phyloP scores from a whole-genome alignment of 768 basidiomycete genomes.

The Gyrodon lividus region DNA sequence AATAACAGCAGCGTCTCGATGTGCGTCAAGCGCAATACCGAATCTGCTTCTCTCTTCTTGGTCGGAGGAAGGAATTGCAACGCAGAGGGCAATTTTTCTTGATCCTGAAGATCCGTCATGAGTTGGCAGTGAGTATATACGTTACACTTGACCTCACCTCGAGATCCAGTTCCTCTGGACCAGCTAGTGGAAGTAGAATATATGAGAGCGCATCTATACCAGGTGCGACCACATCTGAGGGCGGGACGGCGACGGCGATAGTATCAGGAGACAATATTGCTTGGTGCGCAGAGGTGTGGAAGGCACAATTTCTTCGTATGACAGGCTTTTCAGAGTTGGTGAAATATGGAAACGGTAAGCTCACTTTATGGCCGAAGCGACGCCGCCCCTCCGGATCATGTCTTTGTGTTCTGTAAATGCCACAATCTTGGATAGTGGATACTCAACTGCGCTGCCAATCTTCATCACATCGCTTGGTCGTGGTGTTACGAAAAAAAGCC shows the following conservation, averaged over 20 bases:
- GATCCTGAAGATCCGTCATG: constrained; percentile 54
- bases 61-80: constrained; percentile 86
- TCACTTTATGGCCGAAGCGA: constrained; percentile 85
- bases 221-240: constrained; percentile 56
- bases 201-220: constrained; percentile 85
- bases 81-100: constrained; percentile 80
- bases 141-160: constrained; percentile 50
- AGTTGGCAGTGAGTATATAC: not conserved
- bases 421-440: constrained; percentile 78
- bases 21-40: constrained; percentile 72
- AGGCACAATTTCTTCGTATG: constrained; percentile 69
- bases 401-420: constrained; percentile 90
- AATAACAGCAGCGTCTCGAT: constrained; percentile 89
- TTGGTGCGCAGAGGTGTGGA: constrained; percentile 64
- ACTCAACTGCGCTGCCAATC: constrained; percentile 54
- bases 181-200: constrained; percentile 87
- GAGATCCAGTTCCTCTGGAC: constrained; percentile 92
- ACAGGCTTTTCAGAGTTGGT: constrained; percentile 9
- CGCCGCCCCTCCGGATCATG: constrained; percentile 82
- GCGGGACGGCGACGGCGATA: constrained; percentile 51
- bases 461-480: constrained; percentile 49
- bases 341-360: constrained; percentile 14
- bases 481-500: constrained; percentile 78
- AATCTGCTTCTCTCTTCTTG: constrained; percentile 81
- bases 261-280: constrained; percentile 71